phyloP scores from a whole-genome alignment of 257 asterid species.

The Echium plantagineum region DNA sequence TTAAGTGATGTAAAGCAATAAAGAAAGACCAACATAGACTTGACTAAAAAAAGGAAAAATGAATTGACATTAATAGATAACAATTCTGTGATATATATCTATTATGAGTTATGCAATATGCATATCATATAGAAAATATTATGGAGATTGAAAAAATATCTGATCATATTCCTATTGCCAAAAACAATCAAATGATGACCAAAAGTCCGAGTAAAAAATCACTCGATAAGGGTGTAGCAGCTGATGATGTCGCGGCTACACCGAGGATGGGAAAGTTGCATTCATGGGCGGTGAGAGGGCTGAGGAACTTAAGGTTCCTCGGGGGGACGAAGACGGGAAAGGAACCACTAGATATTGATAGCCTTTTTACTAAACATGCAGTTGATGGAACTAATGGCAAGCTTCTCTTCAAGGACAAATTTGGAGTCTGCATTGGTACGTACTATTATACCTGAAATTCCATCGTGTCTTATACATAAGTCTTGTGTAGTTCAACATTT shows the following conservation, averaged over 20 bases:
- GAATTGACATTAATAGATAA: too few species aligned
- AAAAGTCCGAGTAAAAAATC: constrained; percentile 12
- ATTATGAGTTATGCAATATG: too few species aligned
- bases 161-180: constrained; percentile 3
- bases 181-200: too few species aligned
- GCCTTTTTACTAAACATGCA: constrained; percentile 35
- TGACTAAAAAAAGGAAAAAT: too few species aligned
- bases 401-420: constrained; percentile 59
- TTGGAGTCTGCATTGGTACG: constrained; percentile 88
- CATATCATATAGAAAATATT: too few species aligned
- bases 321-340: constrained; percentile 61
- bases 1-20: too few species aligned
- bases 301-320: constrained; percentile 63
- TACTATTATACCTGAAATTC: constrained; percentile 6
- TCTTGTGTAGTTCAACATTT: too few species aligned
- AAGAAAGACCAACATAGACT: background rate
- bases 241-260: background rate
- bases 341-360: constrained; percentile 66
- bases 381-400: constrained; percentile 28
- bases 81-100: too few species aligned
- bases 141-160: background rate
- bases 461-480: too few species aligned
- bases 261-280: constrained; percentile 36
- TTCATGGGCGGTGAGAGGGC: constrained; percentile 55
- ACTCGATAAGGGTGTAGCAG: background rate